These are phyloP conservation scores for Globisporangium abappressorium DNA, from an alignment of 352 stramenopile genomes.

Conservation along the genomic window DNA sequence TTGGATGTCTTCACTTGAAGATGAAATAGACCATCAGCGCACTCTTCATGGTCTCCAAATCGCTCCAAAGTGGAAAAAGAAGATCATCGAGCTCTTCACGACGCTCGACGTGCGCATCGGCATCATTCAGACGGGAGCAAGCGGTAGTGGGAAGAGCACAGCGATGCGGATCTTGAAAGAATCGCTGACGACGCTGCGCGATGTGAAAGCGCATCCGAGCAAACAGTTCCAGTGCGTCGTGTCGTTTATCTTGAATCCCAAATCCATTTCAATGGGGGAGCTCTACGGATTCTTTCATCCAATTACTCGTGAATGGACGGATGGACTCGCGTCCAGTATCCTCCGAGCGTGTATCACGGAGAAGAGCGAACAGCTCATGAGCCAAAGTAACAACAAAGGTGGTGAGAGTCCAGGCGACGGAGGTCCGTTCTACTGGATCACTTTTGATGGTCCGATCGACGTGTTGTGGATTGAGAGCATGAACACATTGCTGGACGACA, in stretches of 20 bases:
- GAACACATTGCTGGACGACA: slow-evolving; percentile 90
- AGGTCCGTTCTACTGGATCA: slow-evolving; percentile 77
- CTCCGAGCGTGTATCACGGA: slow-evolving; percentile 69
- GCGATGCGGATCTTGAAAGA: slow-evolving; percentile 44
- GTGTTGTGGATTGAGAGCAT: slow-evolving; percentile 85
- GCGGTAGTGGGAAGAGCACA: slow-evolving; percentile 72
- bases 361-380: slow-evolving; percentile 54
- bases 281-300: slow-evolving; percentile 86
- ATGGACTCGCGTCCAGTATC: slow-evolving; percentile 74
- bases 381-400: slow-evolving; percentile 17
- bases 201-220: slow-evolving; percentile 44
- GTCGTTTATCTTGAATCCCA: slow-evolving; percentile 73
- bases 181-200: slow-evolving; percentile 45
- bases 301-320: slow-evolving; percentile 80
- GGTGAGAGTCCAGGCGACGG: slow-evolving; percentile 13
- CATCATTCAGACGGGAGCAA: slow-evolving; percentile 72
- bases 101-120: slow-evolving; percentile 91
- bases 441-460: slow-evolving; percentile 81
- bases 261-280: slow-evolving; percentile 75
- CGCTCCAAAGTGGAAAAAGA: slow-evolving; percentile 74
- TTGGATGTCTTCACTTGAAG: slow-evolving; percentile 57
- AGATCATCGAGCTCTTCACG: slow-evolving; percentile 90
- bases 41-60: slow-evolving; percentile 50
- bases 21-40: slow-evolving; percentile 81
- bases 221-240: slow-evolving; percentile 53